A percentile compares a stretch with the other conserved stretches of the same genome.
phyloP scores from a whole-genome alignment of 306 rosid genomes.

The Glycine tomentella region DNA sequence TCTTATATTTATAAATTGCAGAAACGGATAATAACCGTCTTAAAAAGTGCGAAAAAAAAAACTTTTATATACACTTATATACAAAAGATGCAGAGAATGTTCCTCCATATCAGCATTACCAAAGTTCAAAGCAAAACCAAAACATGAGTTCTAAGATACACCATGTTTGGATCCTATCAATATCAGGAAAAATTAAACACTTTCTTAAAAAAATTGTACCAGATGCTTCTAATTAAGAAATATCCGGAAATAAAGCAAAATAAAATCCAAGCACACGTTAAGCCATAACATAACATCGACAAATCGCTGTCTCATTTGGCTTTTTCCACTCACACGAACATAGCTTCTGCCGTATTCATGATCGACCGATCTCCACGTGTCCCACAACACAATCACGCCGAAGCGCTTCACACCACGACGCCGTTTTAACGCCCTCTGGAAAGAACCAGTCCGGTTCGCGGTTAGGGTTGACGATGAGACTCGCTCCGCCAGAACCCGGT shows the following conservation, averaged over 20 bases:
- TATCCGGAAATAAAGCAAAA: not conserved
- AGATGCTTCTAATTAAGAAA: not conserved
- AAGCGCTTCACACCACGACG: not conserved
- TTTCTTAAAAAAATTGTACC: not conserved
- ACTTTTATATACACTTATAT: not conserved
- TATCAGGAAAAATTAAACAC: not conserved
- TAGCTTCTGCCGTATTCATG: slow-evolving; percentile 1
- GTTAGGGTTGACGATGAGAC: slow-evolving; percentile 60
- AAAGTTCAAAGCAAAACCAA: not conserved
- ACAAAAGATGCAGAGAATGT: not conserved
- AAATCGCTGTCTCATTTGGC: not conserved
- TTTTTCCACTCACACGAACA: not conserved
- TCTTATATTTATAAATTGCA: not conserved
- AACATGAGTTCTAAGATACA: not conserved
- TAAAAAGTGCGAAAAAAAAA: not conserved
- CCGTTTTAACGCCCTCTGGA: not conserved
- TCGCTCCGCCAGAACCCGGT: slow-evolving; percentile 84
- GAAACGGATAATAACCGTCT: not conserved
- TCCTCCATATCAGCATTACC: not conserved
- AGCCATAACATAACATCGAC: not conserved
- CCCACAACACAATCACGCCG: not conserved
- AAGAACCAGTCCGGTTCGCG: not conserved
- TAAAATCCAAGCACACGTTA: not conserved
- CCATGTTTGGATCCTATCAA: not conserved
- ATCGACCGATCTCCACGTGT: not conserved